A percentile compares a stretch with the other conserved stretches of the same genome.
phyloP scores from a whole-genome alignment of 2,329 filamentous ascomycete genomes.

The Teratosphaeria pseudoeucalypti region DNA sequence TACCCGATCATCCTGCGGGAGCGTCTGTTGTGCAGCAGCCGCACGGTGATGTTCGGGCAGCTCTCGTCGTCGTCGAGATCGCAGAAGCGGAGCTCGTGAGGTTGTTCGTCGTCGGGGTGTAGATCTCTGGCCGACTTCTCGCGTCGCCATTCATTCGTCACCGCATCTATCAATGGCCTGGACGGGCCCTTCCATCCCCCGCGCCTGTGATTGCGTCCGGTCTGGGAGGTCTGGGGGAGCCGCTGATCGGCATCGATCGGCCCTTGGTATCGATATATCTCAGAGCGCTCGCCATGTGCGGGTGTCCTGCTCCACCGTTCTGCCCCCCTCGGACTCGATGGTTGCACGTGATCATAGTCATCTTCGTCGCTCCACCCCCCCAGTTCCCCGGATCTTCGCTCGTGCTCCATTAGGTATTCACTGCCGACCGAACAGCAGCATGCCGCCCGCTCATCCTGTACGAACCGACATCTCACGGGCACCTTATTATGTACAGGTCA shows the following conservation, averaged over 20 bases:
- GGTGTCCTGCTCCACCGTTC: neutral
- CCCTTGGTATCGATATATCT: neutral
- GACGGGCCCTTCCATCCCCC: neutral
- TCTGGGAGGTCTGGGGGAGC: neutral
- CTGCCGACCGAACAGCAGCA: neutral
- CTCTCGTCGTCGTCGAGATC: slow-evolving; percentile 26
- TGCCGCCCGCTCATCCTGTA: neutral
- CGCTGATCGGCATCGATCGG: neutral
- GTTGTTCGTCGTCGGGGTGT: slow-evolving; percentile 7
- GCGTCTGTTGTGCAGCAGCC: slow-evolving; percentile 10
- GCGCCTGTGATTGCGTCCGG: neutral
- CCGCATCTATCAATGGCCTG: slow-evolving; percentile 5
- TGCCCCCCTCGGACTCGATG: neutral
- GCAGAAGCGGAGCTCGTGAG: slow-evolving; percentile 15
- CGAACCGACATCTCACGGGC: no score
- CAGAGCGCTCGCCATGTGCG: neutral
- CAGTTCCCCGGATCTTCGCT: neutral
- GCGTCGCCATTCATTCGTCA: slow-evolving; percentile 8
- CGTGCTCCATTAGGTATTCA: neutral
- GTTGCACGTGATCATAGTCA: neutral
- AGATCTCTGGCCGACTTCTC: neutral
- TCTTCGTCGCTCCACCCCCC: neutral
- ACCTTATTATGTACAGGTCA: no score
- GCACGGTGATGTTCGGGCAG: slow-evolving; percentile 12
- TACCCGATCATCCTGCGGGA: slow-evolving; percentile 24